These are phyloP conservation scores for Phylloporus sp. DNA, from an alignment of 768 basidiomycete species.

Conservation along the genomic window DNA sequence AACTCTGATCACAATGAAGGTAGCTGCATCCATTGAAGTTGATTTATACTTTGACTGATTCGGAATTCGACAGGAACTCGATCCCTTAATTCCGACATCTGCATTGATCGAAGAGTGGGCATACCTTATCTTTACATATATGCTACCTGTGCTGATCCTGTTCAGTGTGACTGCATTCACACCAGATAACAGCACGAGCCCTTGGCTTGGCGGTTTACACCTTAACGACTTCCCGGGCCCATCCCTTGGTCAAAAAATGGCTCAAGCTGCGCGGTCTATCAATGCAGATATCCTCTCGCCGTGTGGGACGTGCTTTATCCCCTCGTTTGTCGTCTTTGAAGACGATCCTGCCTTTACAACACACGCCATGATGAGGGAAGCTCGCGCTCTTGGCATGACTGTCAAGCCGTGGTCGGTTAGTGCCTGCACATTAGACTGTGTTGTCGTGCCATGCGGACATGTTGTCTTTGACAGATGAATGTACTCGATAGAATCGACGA, in stretches of 20 bases:
- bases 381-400: constrained; percentile 55
- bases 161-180: constrained; percentile 38
- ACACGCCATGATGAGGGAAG: constrained; percentile 58
- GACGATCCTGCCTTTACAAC: constrained; percentile 57
- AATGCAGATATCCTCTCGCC: constrained; percentile 65
- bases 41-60: not conserved
- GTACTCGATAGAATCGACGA: constrained; percentile 56
- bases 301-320: constrained; percentile 38
- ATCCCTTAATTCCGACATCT: constrained; percentile 51
- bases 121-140: not conserved
- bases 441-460: not conserved
- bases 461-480: constrained; percentile 44
- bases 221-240: constrained; percentile 61
- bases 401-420: constrained; percentile 76
- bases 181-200: constrained; percentile 42
- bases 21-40: constrained; percentile 11
- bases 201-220: constrained; percentile 67
- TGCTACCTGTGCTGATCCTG: not conserved
- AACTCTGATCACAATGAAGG: constrained; percentile 69
- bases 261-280: constrained; percentile 63
- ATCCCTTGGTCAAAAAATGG: constrained; percentile 53
- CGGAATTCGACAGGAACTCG: constrained; percentile 40
- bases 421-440: constrained; percentile 1
- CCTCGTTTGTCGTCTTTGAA: constrained; percentile 40
- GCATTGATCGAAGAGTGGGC: constrained; percentile 64